These are phyloP conservation scores for Astragalus membranaceus DNA, from an alignment of 306 rosid genomes.

Conservation along the genomic window DNA sequence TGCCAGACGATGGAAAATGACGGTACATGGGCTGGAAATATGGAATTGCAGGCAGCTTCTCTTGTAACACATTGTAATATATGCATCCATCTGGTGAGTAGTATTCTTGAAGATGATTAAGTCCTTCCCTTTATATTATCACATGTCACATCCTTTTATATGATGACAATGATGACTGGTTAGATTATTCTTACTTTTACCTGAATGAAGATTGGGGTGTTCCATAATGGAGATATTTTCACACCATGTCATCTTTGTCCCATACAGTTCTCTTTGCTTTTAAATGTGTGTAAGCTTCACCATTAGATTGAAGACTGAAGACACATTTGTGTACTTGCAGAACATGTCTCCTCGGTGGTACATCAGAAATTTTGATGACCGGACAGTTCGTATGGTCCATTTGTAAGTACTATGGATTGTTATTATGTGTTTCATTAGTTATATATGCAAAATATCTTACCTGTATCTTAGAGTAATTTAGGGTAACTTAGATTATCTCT, in stretches of 20 bases:
- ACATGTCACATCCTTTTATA: neutral
- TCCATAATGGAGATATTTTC: slow-evolving; percentile 1
- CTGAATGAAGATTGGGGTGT: neutral
- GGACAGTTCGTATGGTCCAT: slow-evolving; percentile 59
- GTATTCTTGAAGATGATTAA: neutral
- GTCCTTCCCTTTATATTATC: neutral
- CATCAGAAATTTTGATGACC: slow-evolving; percentile 58
- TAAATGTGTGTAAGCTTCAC: neutral
- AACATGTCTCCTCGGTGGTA: slow-evolving; percentile 88
- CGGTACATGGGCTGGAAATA: slow-evolving; percentile 88
- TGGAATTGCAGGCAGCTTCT: slow-evolving; percentile 93
- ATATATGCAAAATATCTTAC: neutral
- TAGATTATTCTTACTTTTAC: slow-evolving; percentile 3
- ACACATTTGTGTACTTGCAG: slow-evolving; percentile 26
- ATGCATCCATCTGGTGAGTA: slow-evolving; percentile 72
- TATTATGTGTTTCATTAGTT: neutral
- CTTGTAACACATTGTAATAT: slow-evolving; percentile 64
- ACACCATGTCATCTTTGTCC: neutral
- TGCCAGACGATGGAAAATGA: slow-evolving; percentile 73
- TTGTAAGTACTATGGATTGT: slow-evolving; percentile 48
- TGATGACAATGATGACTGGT: neutral
- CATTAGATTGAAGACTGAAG: neutral
- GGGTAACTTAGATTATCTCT: neutral
- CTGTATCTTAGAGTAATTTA: neutral
- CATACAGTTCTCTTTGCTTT: neutral